Conservation (phyloP, 805 yeast species). For the Spathaspora hagerdaliae region DNA sequence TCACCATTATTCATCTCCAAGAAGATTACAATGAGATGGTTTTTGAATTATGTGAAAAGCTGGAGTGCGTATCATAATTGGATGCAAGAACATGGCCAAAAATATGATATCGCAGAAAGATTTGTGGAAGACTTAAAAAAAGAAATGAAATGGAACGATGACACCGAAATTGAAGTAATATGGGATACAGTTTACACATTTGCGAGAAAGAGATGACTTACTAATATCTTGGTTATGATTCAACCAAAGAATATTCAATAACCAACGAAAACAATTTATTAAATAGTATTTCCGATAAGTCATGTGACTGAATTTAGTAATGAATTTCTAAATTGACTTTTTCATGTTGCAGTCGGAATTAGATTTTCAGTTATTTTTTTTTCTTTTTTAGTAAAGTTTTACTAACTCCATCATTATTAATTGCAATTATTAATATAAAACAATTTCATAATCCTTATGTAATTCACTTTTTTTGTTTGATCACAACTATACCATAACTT, state of each 20-base stretch:
- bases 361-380: background rate
- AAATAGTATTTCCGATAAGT: background rate
- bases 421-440: too few species aligned
- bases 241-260: background rate
- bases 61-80: constrained; percentile 39
- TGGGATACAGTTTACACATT: constrained; percentile 57
- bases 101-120: constrained; percentile 45
- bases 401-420: background rate
- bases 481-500: background rate
- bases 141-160: constrained; percentile 43
- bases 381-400: constrained; percentile 1
- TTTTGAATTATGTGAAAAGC: constrained; percentile 26
- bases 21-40: constrained; percentile 13
- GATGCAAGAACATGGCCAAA: constrained; percentile 29
- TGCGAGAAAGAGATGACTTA: constrained; percentile 25
- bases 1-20: constrained; percentile 8
- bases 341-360: background rate
- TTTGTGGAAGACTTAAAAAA: constrained; percentile 41
- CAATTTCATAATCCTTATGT: too few species aligned
- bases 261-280: too few species aligned
- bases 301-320: background rate
- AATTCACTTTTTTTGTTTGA: too few species aligned
- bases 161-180: constrained; percentile 39
- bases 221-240: background rate
- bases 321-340: too few species aligned